Evolutionary conservation across 257 asterid genomes (phyloP).

Genomic region (Linderniella brevidens): DNA sequence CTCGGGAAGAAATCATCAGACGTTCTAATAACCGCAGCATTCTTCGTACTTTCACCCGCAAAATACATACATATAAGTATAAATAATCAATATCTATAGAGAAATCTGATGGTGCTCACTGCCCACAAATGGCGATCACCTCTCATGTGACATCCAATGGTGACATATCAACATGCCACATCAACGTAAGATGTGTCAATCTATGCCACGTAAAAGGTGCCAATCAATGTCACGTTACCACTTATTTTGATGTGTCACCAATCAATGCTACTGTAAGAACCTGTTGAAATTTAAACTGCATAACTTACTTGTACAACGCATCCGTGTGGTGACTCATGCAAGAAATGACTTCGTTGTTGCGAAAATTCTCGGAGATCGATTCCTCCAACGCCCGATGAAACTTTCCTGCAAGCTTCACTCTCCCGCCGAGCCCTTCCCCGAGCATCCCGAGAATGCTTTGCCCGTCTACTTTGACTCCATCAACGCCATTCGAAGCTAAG

Average conservation of each 20-base stretch:
- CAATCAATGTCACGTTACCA: too few species aligned
- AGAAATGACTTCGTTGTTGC: constrained; percentile 72
- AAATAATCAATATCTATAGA: too few species aligned
- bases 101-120: too few species aligned
- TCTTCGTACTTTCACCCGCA: constrained; percentile 46
- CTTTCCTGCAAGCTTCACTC: constrained; percentile 61
- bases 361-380: constrained; percentile 55
- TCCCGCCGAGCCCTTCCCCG: constrained; percentile 71
- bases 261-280: too few species aligned
- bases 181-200: too few species aligned
- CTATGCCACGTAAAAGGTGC: too few species aligned
- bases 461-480: constrained; percentile 76
- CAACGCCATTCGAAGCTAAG: constrained; percentile 65
- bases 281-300: background rate
- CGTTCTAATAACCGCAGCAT: constrained; percentile 61
- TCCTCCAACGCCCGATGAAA: constrained; percentile 82
- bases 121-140: too few species aligned
- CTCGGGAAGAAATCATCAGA: constrained; percentile 76
- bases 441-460: constrained; percentile 80
- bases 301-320: constrained; percentile 55
- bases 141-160: too few species aligned
- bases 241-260: too few species aligned
- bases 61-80: too few species aligned
- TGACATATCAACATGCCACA: too few species aligned
- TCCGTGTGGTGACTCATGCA: constrained; percentile 88